Evolutionary conservation across 352 stramenopile genomes (phyloP), one percentile per base, ranked within the genome.

Genomic region (Phytophthora ohioensis): DNA sequence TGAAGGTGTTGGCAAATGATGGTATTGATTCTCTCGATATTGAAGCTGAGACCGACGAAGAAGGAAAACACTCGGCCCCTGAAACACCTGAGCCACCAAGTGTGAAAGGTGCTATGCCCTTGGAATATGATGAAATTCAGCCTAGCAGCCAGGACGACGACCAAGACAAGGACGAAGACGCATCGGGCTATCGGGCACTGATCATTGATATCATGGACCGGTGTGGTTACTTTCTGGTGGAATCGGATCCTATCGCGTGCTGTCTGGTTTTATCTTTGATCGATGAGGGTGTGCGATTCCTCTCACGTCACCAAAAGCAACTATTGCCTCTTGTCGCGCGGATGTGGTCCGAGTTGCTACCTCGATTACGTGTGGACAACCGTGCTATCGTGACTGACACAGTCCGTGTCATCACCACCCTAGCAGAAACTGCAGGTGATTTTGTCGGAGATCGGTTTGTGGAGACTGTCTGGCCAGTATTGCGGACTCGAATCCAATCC

Each of bases 381-480:
- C 87, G 84, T 9, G 81, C 85, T 36, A 92, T 95, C 57, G 36
- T 94, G 27, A 84, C 78, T 2, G 78, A 73, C 8, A 82, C 87
- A 13, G 62, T 93, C 12, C 68, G 67, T 13, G 70, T 93, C 3
- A 52, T 96, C 36, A 75, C 58, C 12, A 88, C 80, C 1, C 35
- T 95, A 5, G 79, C 84, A 17, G 55, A 78, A 55, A 71, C 79
- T 62, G 88, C 83, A 15, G 84, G 80, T 0, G 90, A 96, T 56
- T 95, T 95, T 58, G 85, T 96, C 39, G 87, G 80, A 32, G 85
- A 93, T 48, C 77, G 83, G 3, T 95, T 96, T 65, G 83, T 95
- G 7, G 80, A 95, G 63, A 84, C 76, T 3, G 77, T 92, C n/a
- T 96, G 90, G 90, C 88, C 90, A 35, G 48, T 74, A 6, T 60